Conservation (phyloP, 805 yeast genomes). For the Yamadazyma takamatsuzukensis region DNA sequence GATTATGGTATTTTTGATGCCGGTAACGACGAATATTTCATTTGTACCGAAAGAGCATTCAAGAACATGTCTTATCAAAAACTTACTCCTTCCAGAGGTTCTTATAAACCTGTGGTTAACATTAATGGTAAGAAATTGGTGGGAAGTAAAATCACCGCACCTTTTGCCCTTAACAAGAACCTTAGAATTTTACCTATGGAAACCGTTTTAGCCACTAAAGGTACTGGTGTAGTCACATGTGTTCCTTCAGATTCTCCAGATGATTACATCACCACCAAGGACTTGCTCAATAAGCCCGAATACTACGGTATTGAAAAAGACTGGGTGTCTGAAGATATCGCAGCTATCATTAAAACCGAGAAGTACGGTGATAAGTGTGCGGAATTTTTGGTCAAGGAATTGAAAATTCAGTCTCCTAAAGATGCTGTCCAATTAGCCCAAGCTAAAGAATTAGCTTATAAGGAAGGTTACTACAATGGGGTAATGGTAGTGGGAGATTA, state of each 20-base stretch:
- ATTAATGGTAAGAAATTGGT: slow-evolving; percentile 72
- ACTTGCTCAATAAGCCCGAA: slow-evolving; percentile 84
- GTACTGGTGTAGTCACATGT: slow-evolving; percentile 99
- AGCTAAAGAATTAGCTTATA: slow-evolving; percentile 93
- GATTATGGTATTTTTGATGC: slow-evolving; percentile 88
- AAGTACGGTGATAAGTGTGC: slow-evolving; percentile 90
- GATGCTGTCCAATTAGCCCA: slow-evolving; percentile 80
- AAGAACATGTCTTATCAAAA: slow-evolving; percentile 97
- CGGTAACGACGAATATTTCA: slow-evolving; percentile 67
- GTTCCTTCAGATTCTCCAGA: slow-evolving; percentile 99
- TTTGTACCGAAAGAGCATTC: slow-evolving; percentile 93
- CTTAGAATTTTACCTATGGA: slow-evolving; percentile 95
- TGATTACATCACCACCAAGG: slow-evolving; percentile 84
- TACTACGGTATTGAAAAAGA: slow-evolving; percentile 79
- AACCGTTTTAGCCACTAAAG: slow-evolving; percentile 89
- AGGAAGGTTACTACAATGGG: slow-evolving; percentile 95
- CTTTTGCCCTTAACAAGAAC: slow-evolving; percentile 65
- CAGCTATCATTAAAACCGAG: slow-evolving; percentile 74
- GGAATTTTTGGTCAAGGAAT: slow-evolving; percentile 72
- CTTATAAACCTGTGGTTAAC: slow-evolving; percentile 53
- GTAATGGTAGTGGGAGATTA: slow-evolving; percentile 74
- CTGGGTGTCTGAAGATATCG: slow-evolving; percentile 76
- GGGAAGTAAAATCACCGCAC: slow-evolving; percentile 86
- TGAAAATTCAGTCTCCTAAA: slow-evolving; percentile 93
- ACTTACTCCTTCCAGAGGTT: slow-evolving; percentile 84